A percentile compares a stretch with the other conserved stretches of the same genome.
Evolutionary conservation across 257 asterid species (phyloP).

Genomic region (Echium plantagineum): DNA sequence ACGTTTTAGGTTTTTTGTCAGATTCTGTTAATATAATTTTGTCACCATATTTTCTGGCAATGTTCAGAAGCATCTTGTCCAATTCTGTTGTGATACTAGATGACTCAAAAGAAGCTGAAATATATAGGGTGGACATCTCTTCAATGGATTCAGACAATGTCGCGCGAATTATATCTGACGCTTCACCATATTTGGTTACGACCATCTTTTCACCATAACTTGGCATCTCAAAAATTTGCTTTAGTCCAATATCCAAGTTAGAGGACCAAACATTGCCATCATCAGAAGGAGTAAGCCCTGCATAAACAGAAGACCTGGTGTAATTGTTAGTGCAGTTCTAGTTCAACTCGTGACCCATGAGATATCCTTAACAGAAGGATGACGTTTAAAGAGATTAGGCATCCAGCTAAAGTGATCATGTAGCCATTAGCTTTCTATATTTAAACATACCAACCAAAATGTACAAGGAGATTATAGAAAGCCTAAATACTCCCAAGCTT

Average conservation of each 20-base stretch:
- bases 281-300: constrained; percentile 36
- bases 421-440: too few species aligned
- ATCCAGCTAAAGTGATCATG: too few species aligned
- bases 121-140: constrained; percentile 20
- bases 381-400: too few species aligned
- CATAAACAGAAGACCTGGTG: constrained; percentile 15
- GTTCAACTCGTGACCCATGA: not conserved
- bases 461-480: not conserved
- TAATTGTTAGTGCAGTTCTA: not conserved
- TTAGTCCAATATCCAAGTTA: constrained; percentile 45
- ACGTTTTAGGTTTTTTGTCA: constrained; percentile 56
- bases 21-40: constrained; percentile 57
- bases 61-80: constrained; percentile 33
- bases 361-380: too few species aligned
- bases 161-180: constrained; percentile 39
- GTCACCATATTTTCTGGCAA: constrained; percentile 55
- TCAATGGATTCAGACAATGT: constrained; percentile 26
- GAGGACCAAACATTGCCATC: constrained; percentile 19
- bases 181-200: constrained; percentile 38
- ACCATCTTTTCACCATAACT: constrained; percentile 36
- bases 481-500: not conserved
- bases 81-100: constrained; percentile 17
- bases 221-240: constrained; percentile 36
- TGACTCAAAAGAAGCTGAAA: constrained; percentile 21
- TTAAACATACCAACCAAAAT: not conserved